Evolutionary conservation across 345 rosid species (phyloP).

Genomic region (Stellera chamaejasme): DNA sequence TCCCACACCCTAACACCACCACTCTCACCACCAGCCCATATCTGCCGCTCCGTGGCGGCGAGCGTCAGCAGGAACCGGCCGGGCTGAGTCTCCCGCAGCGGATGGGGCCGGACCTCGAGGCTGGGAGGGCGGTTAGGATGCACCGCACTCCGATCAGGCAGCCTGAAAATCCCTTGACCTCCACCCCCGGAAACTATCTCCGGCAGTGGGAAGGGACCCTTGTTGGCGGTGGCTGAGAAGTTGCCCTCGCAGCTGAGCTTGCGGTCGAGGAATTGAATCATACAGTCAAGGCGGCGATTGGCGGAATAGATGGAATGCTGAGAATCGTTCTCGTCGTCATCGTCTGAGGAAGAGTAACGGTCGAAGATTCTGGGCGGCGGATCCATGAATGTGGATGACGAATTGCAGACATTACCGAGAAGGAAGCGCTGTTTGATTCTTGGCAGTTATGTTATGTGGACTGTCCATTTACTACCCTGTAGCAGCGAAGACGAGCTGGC

Average conservation of each 20-base stretch:
- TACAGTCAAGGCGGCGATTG: conserved; percentile 71
- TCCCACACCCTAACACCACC: conserved; percentile 77
- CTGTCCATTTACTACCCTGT: too few relatives aligned
- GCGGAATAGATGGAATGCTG: conserved; percentile 47
- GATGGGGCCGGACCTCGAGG: conserved; percentile 82
- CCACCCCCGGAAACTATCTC: conserved; percentile 57
- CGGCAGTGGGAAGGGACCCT: conserved; percentile 27
- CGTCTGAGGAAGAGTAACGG: conserved; percentile 44
- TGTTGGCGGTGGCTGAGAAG: conserved; percentile 8
- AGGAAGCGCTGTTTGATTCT: too few relatives aligned
- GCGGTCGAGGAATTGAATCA: conserved; percentile 86
- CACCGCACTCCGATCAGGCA: conserved; percentile 60
- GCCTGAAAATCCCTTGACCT: conserved; percentile 45
- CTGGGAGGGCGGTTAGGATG: conserved; percentile 78
- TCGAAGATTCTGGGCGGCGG: conserved; percentile 50
- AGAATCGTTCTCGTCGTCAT: conserved; percentile 34
- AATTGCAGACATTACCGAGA: too few relatives aligned
- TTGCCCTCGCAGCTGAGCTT: conserved; percentile 34
- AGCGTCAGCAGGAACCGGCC: conserved; percentile 68
- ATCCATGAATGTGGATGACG: too few relatives aligned
- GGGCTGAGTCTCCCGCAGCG: conserved; percentile 68
- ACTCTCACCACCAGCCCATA: conserved; percentile 83
- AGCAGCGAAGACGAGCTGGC: too few relatives aligned
- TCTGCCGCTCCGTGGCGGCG: conserved; percentile 48
- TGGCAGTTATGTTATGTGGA: too few relatives aligned